Conservation (phyloP, 2,329 filamentous ascomycete genomes). For the Scytalidium lignicola region DNA sequence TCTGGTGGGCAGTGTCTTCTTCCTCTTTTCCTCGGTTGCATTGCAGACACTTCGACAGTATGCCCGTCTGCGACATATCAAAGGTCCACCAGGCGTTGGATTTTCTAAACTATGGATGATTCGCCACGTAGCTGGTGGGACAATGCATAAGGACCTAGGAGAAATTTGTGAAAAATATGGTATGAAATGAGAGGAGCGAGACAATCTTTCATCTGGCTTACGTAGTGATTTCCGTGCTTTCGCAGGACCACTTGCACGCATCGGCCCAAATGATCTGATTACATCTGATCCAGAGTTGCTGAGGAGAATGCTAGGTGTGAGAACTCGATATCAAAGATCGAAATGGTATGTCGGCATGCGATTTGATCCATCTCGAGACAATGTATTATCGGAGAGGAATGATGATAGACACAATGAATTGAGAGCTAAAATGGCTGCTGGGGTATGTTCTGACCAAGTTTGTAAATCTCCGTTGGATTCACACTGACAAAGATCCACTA, state of each 20-base stretch:
- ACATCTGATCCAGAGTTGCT: conserved; percentile 35
- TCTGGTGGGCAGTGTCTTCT: not conserved
- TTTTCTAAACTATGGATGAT: conserved; percentile 16
- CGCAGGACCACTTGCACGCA: conserved; percentile 28
- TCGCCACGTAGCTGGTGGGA: conserved; percentile 7
- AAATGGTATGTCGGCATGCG: conserved; percentile 43
- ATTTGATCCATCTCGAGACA: conserved; percentile 49
- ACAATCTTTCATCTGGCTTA: not conserved
- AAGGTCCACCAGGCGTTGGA: conserved; percentile 11
- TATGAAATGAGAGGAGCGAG: not conserved
- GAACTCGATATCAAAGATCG: conserved; percentile 32
- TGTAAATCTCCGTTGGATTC: conserved; percentile 44
- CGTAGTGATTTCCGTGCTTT: not conserved
- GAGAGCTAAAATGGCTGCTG: conserved; percentile 44
- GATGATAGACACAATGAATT: conserved; percentile 38
- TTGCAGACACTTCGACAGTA: conserved; percentile 6
- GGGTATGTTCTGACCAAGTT: conserved; percentile 27
- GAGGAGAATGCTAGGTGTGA: conserved; percentile 31
- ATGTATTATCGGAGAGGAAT: conserved; percentile 46
- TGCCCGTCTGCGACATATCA: conserved; percentile 14
- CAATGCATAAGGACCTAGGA: conserved; percentile 10
- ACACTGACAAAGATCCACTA: conserved; percentile 27
- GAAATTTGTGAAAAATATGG: conserved; percentile 14
- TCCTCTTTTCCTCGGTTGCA: not conserved
- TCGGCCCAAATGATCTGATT: conserved; percentile 35